Base-by-base conservation (phyloP, 1,284 basidiomycete genomes). In the Mycosarcoma mackinlayi region DNA sequence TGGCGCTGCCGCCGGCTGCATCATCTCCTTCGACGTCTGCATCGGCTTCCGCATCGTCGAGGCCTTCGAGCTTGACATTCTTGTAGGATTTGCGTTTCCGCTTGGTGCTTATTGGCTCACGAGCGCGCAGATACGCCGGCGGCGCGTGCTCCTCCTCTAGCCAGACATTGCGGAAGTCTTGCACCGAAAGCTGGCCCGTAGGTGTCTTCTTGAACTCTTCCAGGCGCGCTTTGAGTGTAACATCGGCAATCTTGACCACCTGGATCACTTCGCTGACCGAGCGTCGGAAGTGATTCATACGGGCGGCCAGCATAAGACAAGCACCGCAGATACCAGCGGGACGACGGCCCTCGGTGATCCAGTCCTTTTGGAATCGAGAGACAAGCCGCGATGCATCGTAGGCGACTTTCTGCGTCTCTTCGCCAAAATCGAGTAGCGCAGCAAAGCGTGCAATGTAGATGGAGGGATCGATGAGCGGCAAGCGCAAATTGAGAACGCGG, bases 251-350 rank as follows among this genome's bases (percentile, higher is more conserved):
- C 85, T 98, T 98, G 75, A 98, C 96, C 8, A 98, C 94, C 39
- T 84, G 83, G 11, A 98, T 94, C 50, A 99, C 91, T 84, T 99
- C 96, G 78, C 94, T 91, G 3, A 98, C 87, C 21, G 90, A 92
- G 40, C 96, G 87, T 34, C 94, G 86, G 80, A 96, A 98, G 82
- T 97, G 94, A 84, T 96, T 97, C 96, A 99, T 98, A 19, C 96
- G 89, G 28, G 94, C 95, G 0, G 96, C 96, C 18, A 99, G 88
- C 34, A 98, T 87, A 14, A 98, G 87, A 31, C 92, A 93, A 0
- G 96, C 96, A 27, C 96, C 96, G 82, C 95, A 98, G 59, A 99
- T 94, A 16, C 96, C 96, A 0, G 96, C 93, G 0, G 96, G 96
- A 11, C 96, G 88, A 38, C 96, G 89, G 33, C 96, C 96, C 27